phyloP scores from a whole-genome alignment of 257 asterid species.

The Solanum habrochaites region DNA sequence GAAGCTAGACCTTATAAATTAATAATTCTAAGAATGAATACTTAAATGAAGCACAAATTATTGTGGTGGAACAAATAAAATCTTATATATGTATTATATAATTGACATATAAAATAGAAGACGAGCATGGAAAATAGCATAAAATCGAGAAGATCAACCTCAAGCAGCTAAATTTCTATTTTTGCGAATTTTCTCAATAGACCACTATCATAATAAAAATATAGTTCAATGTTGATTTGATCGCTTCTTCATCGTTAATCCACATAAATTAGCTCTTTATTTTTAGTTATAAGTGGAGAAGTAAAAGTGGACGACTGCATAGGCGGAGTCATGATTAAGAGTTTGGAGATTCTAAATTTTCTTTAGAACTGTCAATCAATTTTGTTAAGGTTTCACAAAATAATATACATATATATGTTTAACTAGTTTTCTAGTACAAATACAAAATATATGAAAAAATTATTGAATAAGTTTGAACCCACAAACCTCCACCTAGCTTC shows the following conservation, averaged over 20 bases:
- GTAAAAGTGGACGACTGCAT: too few species aligned
- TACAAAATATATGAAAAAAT: too few species aligned
- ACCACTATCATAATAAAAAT: too few species aligned
- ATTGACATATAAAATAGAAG: not conserved
- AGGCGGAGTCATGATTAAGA: rapidly evolving
- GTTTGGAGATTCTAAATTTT: too few species aligned
- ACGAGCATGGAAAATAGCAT: not conserved
- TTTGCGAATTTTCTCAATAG: not conserved
- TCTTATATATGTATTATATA: not conserved
- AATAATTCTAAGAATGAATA: not conserved
- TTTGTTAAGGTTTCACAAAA: too few species aligned
- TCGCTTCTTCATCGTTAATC: not conserved
- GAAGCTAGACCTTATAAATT: not conserved
- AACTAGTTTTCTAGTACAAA: too few species aligned
- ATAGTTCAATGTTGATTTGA: not conserved
- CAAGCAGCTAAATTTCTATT: not conserved
- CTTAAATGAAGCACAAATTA: not conserved
- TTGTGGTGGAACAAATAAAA: not conserved
- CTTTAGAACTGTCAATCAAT: too few species aligned
- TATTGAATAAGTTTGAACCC: too few species aligned
- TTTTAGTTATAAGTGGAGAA: not conserved
- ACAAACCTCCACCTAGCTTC: too few species aligned
- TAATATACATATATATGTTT: too few species aligned
- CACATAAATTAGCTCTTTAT: not conserved
- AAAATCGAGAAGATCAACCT: not conserved